Percentiles rank a stretch among this genome's conserved stretches.
These are phyloP conservation scores for Russula brevipes DNA, from an alignment of 768 basidiomycete species.

Conservation along the genomic window DNA sequence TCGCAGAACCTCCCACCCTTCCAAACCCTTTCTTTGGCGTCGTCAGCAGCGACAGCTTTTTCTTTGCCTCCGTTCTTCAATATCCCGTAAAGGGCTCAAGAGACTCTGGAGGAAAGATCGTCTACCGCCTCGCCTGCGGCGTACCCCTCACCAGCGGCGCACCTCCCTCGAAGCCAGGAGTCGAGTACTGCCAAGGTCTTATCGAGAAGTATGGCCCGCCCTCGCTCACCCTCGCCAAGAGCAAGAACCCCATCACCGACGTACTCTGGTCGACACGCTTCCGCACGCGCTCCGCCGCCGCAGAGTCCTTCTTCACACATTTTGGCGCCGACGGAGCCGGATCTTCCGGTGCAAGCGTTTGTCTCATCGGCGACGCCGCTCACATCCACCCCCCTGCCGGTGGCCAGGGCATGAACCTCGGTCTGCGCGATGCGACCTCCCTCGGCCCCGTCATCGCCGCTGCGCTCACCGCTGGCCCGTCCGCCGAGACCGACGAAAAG, in stretches of 20 bases:
- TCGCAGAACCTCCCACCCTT: conserved; percentile 31
- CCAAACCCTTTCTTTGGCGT: conserved; percentile 28
- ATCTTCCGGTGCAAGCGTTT: conserved; percentile 21
- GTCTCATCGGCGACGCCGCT: conserved; percentile 44
- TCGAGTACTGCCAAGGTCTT: conserved; percentile 41
- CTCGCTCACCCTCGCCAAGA: conserved; percentile 33
- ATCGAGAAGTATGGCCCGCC: conserved; percentile 40
- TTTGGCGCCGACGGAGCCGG: conserved; percentile 20
- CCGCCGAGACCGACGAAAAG: conserved; percentile 30
- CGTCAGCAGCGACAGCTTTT: conserved; percentile 32
- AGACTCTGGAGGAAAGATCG: conserved; percentile 16
- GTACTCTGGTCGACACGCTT: conserved; percentile 46
- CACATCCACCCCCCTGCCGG: conserved; percentile 51
- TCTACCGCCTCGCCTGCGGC: conserved; percentile 41
- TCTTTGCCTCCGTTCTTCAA: conserved; percentile 38
- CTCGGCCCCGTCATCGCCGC: conserved; percentile 40
- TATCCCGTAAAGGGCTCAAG: conserved; percentile 27
- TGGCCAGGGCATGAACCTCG: conserved; percentile 57
- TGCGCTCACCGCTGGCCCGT: conserved; percentile 29
- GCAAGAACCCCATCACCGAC: conserved; percentile 37
- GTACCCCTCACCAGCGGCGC: conserved; percentile 35
- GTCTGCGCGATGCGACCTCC: conserved; percentile 47
- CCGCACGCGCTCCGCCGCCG: conserved; percentile 42
- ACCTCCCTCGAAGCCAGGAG: conserved; percentile 36
- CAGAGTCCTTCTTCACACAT: conserved; percentile 36